Base-by-base conservation (phyloP, 352 stramenopile species). In the Globisporangium barbulae region DNA sequence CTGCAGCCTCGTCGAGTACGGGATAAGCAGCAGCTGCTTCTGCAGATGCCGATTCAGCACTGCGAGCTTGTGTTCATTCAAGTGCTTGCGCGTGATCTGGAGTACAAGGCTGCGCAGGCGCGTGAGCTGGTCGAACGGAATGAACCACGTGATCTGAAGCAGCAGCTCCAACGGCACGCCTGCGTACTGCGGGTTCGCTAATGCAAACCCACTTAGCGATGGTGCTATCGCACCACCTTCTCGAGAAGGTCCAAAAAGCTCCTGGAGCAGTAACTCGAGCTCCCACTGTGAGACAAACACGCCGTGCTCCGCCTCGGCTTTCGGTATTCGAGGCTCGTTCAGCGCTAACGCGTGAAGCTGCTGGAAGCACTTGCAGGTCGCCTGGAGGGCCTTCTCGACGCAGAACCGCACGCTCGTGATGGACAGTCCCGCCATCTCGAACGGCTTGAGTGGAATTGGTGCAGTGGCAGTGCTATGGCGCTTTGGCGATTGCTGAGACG, bases 261-360 rank as follows among this genome's bases (percentile, higher is more conserved):
- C 70, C 33, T 67, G 61, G 6, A 89, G 61, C 5, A 89, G 54
- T 1, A 37, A 13, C 19, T 88, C 76, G 0, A 91, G 71, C 56
- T 91, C 79, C 69, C 75, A 80, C 44, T 88, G 76, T 19, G 78
- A 85, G 33, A 88, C 41, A 35, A 79, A 88, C 17, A 86, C 42
- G 9, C 82, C 82, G 17, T 64, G 53, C 30, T 63, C 57, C 0
- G 60, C 31, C 12, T 74, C 58, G 2, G 8, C 35, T 10, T 35
- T 54, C 9, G 28, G 31, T 25, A 59, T 52, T 25, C 44, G 52
- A 2, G 64, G 63, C 28, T 72, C 68, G 17, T 67, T 53, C 30
- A 74, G 49, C 0, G 59, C 59, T 28, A 75, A 67, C 0, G 69
- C 71, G 39, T 85, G 70, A 25, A 91, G 73, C 63, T 71, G 59